Evolutionary conservation across 805 yeast species (phyloP), one percentile per base, ranked within the genome.

Genomic region (Saccharomyces cerevisiae): DNA sequence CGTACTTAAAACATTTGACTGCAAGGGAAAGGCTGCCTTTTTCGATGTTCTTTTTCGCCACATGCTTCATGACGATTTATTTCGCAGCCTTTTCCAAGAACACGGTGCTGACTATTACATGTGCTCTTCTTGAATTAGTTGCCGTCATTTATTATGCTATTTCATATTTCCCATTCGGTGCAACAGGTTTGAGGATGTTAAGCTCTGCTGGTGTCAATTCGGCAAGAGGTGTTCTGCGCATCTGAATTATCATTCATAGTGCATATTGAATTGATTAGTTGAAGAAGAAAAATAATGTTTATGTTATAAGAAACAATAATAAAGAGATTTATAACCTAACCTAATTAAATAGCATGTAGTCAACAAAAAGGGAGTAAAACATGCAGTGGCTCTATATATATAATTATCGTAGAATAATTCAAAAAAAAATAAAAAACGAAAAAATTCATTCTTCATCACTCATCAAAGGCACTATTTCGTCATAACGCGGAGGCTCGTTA

Each of bases 141-240:
- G 92, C 97, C 1, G 90, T 94, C n/a, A 63, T 89, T 4, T 91
- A 91, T 76, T 94, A 94, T 69, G 84, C 94, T 0, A 77, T 92
- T 46, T 87, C 96, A 63, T 94, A 94, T 70, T 92, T 94, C 78
- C 99, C 99, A 13, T 87, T 91, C 73, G 99, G 99, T 11, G 87
- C 92, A 1, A 85, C 87, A 57, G 86, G 95, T 2, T 63, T 84
- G 50, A 72, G 79, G 57, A 74, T 82, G 68, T 77, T 85, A 1
- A 74, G 82, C 14, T 71, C 80, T 24, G 72, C 84, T 6, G 89
- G 86, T 5, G 69, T 79, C 5, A 75, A 79, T 54, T 82, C 81
- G 53, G 82, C 81, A n/a, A 69, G 73, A 58, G 73, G 73, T 3
- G 73, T 66, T 5, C 56, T 62, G 59, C 64, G 63, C 53, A 70